phyloP scores from a whole-genome alignment of 129 eudicot species.

The Lonicera japonica region DNA sequence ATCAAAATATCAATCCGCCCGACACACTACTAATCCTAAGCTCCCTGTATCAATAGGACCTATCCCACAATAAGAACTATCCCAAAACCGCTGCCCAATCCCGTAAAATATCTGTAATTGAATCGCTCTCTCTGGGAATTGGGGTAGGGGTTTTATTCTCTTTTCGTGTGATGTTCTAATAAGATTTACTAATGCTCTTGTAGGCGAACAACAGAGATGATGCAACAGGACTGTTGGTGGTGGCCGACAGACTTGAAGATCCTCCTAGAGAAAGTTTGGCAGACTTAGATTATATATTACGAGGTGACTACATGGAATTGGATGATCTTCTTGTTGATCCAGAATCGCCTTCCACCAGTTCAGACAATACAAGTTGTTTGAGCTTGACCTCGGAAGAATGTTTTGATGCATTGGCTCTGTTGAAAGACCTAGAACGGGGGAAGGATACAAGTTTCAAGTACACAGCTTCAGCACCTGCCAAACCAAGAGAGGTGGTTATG shows the following conservation, averaged over 20 bases:
- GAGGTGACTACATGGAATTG: slow-evolving; percentile 62
- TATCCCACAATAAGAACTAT: too few species aligned
- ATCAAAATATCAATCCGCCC: too few species aligned
- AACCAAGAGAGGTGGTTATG: slow-evolving; percentile 36
- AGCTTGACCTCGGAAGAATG: slow-evolving; percentile 54
- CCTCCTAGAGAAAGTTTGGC: slow-evolving; percentile 14
- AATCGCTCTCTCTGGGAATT: too few species aligned
- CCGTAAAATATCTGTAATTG: too few species aligned
- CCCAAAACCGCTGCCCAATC: too few species aligned
- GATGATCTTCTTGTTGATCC: slow-evolving; percentile 48
- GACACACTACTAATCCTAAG: too few species aligned
- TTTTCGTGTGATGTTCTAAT: neutral
- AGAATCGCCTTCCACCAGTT: slow-evolving; percentile 44
- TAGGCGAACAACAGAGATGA: slow-evolving; percentile 24
- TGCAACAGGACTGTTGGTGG: slow-evolving; percentile 11
- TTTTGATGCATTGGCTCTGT: slow-evolving; percentile 45
- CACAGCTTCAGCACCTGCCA: slow-evolving; percentile 25
- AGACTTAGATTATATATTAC: slow-evolving; percentile 22
- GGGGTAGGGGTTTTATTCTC: too few species aligned
- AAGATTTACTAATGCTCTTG: slow-evolving; percentile 1
- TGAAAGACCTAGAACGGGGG: slow-evolving; percentile 42
- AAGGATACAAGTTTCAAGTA: slow-evolving; percentile 32
- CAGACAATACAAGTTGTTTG: slow-evolving; percentile 57
- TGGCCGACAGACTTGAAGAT: slow-evolving; percentile 10
- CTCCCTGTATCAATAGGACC: too few species aligned